Evolutionary conservation across 305 asterid species (phyloP), one percentile per base, ranked within the genome.

Genomic region (Withania somnifera): DNA sequence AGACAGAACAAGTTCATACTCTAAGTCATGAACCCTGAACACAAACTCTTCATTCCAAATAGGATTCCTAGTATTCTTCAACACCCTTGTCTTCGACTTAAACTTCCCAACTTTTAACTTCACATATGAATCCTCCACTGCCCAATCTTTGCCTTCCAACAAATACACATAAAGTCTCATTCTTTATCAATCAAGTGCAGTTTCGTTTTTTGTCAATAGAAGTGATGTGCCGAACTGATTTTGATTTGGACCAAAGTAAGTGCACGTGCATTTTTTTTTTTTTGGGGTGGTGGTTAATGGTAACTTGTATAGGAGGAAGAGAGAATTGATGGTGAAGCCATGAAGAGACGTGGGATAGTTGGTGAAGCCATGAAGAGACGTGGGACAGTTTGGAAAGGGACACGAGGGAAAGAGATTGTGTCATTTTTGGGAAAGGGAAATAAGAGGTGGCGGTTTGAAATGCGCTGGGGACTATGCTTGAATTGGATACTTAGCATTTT

Each of bases 41-140:
- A 84, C 93, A 80, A 95, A 95, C 89, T 93, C 99, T 84, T 95
- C 99, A 11, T 93, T 92, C 99, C 94, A 95, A 51, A 92, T 42
- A 13, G 98, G 97, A 77, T 86, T 90, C 5, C 78, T 83, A 0
- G 88, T 83, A 82, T 89, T 84, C 87, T 84, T 93, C 85, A 92
- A 36, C 80, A 90, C 79, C 76, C 93, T 88, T 5, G 97, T 90
- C 81, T 90, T 93, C 3, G 98, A 91, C 85, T 90, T 90, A 19
- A 80, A 89, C 79, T 89, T 91, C 1, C 98, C 98, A 4, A 92
- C 88, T 84, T 87, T 87, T 30, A 95, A 83, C 87, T 92, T 93
- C 82, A 91, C 91, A 45, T 87, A 91, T 0, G 97, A 90, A 78
- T 88, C 94, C 86, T 88, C 89, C 82, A 84, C 93, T 15, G 85